phyloP scores from a whole-genome alignment of 257 asterid genomes.

The Agastache rugosa region DNA sequence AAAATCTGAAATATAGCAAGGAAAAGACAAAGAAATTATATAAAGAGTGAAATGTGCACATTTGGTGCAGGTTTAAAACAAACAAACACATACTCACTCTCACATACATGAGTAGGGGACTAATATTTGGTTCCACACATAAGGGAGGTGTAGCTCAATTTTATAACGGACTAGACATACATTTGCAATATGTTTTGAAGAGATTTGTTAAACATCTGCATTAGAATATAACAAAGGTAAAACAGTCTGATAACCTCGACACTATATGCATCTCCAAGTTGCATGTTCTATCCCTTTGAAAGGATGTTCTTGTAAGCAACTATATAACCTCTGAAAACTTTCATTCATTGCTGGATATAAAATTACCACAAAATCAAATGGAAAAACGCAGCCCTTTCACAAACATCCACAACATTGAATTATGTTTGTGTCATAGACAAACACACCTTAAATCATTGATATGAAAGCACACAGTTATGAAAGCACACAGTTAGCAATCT shows the following conservation, averaged over 20 bases:
- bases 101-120: neutral
- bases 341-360: neutral
- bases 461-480: neutral
- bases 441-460: neutral
- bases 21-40: slow-evolving; percentile 4
- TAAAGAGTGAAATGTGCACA: neutral
- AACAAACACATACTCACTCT: neutral
- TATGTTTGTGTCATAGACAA: neutral
- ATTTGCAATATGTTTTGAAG: neutral
- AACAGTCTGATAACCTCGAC: neutral
- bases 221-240: neutral
- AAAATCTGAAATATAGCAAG: neutral
- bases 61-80: neutral
- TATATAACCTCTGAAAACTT: neutral
- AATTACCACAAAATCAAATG: neutral
- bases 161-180: neutral
- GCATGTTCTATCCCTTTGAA: neutral
- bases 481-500: neutral
- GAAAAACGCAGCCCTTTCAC: neutral
- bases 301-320: neutral
- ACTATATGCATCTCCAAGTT: neutral
- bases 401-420: neutral
- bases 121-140: neutral
- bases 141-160: neutral
- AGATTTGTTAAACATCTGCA: neutral